Base-by-base conservation (phyloP, 495 filamentous ascomycete species). In the Xeromyces bisporus region DNA sequence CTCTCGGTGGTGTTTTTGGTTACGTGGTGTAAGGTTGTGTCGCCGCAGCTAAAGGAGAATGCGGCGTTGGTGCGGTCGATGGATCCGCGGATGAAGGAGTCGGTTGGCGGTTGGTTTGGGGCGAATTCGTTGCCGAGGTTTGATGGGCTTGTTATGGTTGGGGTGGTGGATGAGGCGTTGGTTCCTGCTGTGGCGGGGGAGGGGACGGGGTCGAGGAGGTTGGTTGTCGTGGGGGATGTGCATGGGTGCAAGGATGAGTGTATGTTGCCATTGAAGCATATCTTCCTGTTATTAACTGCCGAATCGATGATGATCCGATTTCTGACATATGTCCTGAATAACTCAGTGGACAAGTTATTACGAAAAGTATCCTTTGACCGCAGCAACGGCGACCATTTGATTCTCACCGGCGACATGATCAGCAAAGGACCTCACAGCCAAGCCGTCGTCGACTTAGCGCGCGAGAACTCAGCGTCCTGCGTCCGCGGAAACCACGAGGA, bases 401-500 rank as follows among this genome's bases (percentile, higher is more conserved):
- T 94, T 9, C 62, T 93, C 34, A 66, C 73, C 3, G 89, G 89
- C 6, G 86, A 94, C 47, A 59, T 93, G 39, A 72, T 94, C 41
- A 72, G 75, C 41, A 93, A 92, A 50, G 89, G 89, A 6, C 87
- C 87, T 7, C 75, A 92, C 45, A 86, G 79, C 33, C 29, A 56
- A 1, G 81, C 80, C 17, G 83, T 93, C 0, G 62, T 97, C 17
- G 70, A 81, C 33, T 53, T 84, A 10, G 80, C 75, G 7, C 73
- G 76, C 35, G 46, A 62, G 9, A 50, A 80, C 15, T 64, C 63
- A 10, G 87, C 87, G 2, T 76, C 73, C 18, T 80, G 70, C 34
- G 83, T 94, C 1, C 73, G 89, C 15, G 89, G 89, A 9, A 96
- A 97, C 55, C 85, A 94, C 51, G 89, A 97, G 46, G 83, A 97